Base-by-base conservation (phyloP, 2,329 filamentous ascomycete species). In the Ciborinia camelliae region DNA sequence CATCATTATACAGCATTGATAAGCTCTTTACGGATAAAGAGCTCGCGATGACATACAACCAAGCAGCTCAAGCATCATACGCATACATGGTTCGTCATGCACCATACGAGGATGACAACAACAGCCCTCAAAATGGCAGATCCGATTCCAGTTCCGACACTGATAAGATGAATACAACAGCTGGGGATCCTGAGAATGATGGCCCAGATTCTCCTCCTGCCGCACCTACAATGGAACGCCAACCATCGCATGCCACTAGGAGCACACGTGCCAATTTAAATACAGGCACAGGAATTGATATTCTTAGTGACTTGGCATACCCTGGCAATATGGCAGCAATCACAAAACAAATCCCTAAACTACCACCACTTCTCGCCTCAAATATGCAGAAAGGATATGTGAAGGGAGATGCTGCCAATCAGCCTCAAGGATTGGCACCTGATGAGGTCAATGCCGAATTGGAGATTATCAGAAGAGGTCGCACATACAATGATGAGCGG, bases 1-100 rank as follows among this genome's bases (percentile, higher is more conserved):
- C 84, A 10, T 82, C 85, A 0, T 77, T 86, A 1, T 88, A 87
- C 74, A 88, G 84, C 73, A 84, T 90, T 66, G 86, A 89, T 71
- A 89, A 89, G 77, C 81, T 90, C 45, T 90, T 90, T 59, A 89
- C 86, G 0, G 87, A 90, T 70, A 89, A 87, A 75, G 87, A 90
- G 76, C 80, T 90, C 37, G 81, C 83, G 5, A 82, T 89, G 79
- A 85, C 84, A 35, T 88, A 88, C 74, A 88, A 88, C 66, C 77
- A 80, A 5, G 84, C 87, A 6, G 86, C 86, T 37, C 71, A 87
- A 26, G 86, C 86, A 2, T 82, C 87, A 10, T 84, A 88, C 73
- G 83, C 84, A 67, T 84, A 86, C 71, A 80, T 88, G 64, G 76
- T 87, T 61, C 82, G 84, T 43, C 85, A 86, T 72, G 68, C 70